Evolutionary conservation across 106 monocot species (phyloP).

Genomic region (Triglochin maritima): DNA sequence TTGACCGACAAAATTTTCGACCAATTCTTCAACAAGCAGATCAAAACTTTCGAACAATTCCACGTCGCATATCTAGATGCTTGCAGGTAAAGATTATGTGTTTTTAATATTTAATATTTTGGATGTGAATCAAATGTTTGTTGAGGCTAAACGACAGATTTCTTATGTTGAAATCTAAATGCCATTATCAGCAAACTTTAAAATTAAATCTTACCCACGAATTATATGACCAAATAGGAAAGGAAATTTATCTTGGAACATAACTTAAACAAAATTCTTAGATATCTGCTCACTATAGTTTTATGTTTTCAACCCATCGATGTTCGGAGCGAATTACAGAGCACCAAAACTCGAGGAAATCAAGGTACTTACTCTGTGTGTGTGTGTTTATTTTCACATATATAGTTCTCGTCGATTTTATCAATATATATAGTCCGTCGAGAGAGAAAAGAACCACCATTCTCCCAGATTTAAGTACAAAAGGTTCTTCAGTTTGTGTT

Average conservation of each 20-base stretch:
- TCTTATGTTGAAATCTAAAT: no score
- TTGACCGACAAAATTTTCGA: slow-evolving; percentile 20
- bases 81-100: slow-evolving; percentile 6
- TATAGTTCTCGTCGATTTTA: neutral
- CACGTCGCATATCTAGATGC: slow-evolving; percentile 10
- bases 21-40: slow-evolving; percentile 18
- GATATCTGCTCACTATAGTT: neutral
- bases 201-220: no score
- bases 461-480: neutral
- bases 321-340: slow-evolving; percentile 9
- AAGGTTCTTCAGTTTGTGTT: neutral
- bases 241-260: no score
- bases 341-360: slow-evolving; percentile 3
- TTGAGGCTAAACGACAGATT: no score
- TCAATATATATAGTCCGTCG: no score
- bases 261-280: no score
- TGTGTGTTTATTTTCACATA: neutral
- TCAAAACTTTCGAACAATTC: slow-evolving; percentile 12
- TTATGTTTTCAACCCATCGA: neutral
- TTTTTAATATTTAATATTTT: no score
- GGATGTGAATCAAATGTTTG: no score
- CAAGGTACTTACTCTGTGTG: slow-evolving; percentile 6
- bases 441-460: neutral
- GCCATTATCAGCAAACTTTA: no score
- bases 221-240: no score